These are phyloP conservation scores for Acacia crassicarpa DNA, from an alignment of 306 rosid species.

Conservation along the genomic window DNA sequence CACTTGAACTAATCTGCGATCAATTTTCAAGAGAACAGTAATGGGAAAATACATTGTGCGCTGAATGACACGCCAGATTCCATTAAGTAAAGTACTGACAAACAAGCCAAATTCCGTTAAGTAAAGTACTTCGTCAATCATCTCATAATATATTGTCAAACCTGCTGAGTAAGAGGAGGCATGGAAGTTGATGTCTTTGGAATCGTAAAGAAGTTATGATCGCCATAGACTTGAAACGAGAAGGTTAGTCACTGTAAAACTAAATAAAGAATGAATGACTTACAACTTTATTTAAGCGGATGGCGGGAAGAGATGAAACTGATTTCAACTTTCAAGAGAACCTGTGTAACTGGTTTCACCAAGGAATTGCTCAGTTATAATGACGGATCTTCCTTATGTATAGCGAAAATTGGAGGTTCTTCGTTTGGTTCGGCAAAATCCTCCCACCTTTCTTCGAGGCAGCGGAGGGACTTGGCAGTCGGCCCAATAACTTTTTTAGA, in stretches of 20 bases:
- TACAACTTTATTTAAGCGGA: not conserved
- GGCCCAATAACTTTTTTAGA: too few relatives aligned
- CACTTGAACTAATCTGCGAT: not conserved
- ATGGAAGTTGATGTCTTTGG: not conserved
- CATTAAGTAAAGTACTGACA: not conserved
- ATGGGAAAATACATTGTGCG: not conserved
- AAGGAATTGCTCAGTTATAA: not conserved
- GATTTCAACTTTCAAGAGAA: not conserved
- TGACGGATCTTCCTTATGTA: not conserved
- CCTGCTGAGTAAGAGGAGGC: not conserved
- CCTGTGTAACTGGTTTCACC: not conserved
- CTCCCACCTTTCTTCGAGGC: too few relatives aligned
- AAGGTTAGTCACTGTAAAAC: not conserved
- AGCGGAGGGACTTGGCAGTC: too few relatives aligned
- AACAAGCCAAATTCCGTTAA: not conserved
- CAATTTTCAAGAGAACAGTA: not conserved
- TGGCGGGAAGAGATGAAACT: not conserved
- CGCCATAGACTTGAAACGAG: not conserved
- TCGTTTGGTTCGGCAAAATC: not conserved
- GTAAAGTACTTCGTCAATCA: not conserved
- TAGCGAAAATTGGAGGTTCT: not conserved
- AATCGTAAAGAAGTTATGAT: not conserved
- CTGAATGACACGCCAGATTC: not conserved
- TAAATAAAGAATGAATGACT: not conserved
- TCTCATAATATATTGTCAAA: not conserved